Evolutionary conservation across 2,329 filamentous ascomycete genomes (phyloP).

Genomic region (Rhexocercosporidium sp.): DNA sequence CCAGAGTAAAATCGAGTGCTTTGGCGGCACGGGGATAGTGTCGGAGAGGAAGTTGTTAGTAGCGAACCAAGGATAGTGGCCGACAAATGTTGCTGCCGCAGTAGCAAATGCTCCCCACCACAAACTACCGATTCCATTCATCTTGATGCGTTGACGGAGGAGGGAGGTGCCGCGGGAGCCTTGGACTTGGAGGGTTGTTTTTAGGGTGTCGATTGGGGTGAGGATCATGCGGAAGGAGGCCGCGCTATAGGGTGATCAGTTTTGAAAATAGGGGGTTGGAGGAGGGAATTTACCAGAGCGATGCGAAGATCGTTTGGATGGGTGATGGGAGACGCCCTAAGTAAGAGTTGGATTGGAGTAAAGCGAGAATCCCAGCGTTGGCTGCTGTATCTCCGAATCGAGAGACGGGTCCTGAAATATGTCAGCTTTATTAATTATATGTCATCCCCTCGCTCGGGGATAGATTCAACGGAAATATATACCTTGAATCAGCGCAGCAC

Average conservation of each 20-base stretch:
- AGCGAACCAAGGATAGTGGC: constrained; percentile 57
- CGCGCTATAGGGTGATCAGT: constrained; percentile 42
- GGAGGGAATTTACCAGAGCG: constrained; percentile 45
- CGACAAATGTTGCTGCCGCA: constrained; percentile 54
- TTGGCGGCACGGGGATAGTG: constrained; percentile 48
- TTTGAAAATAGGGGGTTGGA: background rate
- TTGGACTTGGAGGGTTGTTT: constrained; percentile 55
- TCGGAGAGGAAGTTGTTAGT: constrained; percentile 53
- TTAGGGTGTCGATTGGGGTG: constrained; percentile 55
- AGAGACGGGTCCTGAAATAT: constrained; percentile 47
- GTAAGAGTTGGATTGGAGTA: constrained; percentile 53
- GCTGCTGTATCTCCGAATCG: constrained; percentile 55
- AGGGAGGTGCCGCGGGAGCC: constrained; percentile 49
- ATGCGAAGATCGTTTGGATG: constrained; percentile 53
- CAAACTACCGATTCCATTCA: constrained; percentile 50
- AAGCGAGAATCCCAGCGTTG: constrained; percentile 54
- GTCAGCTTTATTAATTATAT: background rate
- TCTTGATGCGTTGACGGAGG: constrained; percentile 51
- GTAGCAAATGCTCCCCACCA: constrained; percentile 58
- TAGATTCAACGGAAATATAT: background rate
- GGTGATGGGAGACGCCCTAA: constrained; percentile 49
- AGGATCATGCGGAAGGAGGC: constrained; percentile 54
- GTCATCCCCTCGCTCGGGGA: background rate
- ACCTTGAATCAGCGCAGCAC: constrained; percentile 53
- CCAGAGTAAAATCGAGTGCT: constrained; percentile 48